Evolutionary conservation across 2,329 filamentous ascomycete genomes (phyloP), one percentile per base, ranked within the genome.

Genomic region (Fusarium sacchari): DNA sequence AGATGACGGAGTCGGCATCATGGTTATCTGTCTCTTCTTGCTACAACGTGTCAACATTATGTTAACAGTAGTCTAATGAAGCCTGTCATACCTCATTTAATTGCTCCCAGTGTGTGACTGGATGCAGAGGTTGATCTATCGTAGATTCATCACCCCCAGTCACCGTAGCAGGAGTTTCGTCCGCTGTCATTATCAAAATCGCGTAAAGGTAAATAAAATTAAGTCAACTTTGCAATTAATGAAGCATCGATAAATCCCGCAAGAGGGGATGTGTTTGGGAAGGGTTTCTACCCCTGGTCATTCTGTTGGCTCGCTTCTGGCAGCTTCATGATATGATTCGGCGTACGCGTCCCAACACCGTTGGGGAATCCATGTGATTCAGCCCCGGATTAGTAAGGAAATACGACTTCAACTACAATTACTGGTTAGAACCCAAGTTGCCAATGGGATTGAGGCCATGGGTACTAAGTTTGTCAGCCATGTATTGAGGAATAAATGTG

Each of bases 1-100:
- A 60, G 32, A 70, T 46, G 7, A 59, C 30, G 4, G 69, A 72
- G 32, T 72, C 69, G 15, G 26, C 30, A 28, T 73, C 69, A 13
- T 40, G 9, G 13, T 39, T 30, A 6, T 37, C 22, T 15, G 39
- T 20, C 12, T 71, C 55, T 28, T 40, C 56, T 17, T 47, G 56
- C 62, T 65, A 14, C 3, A 22, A 2, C 8, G 0, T 3, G 22
- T 60, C 20, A 64, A 13, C 18, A 11, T 6, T 2, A 11, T 43
- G 18, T 1, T 14, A 17, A 3, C 1, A 6, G 10, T 3, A 20
- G 7, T 6, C 5, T 1, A n/a, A 3, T 2, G 6, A 20, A 20
- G 20, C 7, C 1, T 18, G 4, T 0, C 14, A 9, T 61, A 61
- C 56, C 18, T 49, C 62, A 3, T 49, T 61, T 6, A 65, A 12